phyloP scores from a whole-genome alignment of 768 basidiomycete genomes.

The Lactarius trivialis region DNA sequence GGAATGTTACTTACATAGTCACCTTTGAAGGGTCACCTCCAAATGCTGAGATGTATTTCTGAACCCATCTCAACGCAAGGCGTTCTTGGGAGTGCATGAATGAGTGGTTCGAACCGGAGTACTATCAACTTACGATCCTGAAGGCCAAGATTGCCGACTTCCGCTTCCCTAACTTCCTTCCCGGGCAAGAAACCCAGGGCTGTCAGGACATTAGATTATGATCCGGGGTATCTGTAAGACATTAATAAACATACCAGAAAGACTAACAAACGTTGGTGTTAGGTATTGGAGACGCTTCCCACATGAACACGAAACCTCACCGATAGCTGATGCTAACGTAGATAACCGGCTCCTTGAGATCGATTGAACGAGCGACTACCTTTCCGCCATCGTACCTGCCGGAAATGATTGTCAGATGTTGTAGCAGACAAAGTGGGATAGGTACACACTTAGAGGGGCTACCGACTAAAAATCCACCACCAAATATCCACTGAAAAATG shows the following conservation, averaged over 20 bases:
- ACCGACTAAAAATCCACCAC: conserved; percentile 22
- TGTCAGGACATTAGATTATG: neutral
- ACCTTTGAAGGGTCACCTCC: conserved; percentile 61
- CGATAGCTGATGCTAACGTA: conserved; percentile 29
- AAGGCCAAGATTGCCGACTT: conserved; percentile 58
- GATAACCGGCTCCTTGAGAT: conserved; percentile 24
- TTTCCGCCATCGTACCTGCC: conserved; percentile 24
- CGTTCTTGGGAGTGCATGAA: conserved; percentile 34
- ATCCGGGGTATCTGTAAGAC: neutral
- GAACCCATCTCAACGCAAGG: conserved; percentile 56
- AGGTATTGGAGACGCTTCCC: neutral
- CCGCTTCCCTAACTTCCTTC: conserved; percentile 44
- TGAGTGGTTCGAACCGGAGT: no score
- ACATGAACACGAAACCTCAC: conserved; percentile 3
- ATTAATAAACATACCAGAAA: conserved; percentile 13
- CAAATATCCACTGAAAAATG: conserved; percentile 25
- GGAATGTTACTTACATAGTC: conserved; percentile 39
- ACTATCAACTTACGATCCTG: conserved; percentile 46
- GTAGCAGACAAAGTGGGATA: neutral
- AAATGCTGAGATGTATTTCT: conserved; percentile 55
- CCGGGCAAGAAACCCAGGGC: conserved; percentile 49
- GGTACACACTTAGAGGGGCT: conserved; percentile 6
- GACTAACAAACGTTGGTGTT: neutral
- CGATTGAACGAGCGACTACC: conserved; percentile 25
- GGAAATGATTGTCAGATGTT: neutral